Base-by-base conservation (phyloP, 257 asterid genomes). In the Leonotis leonurus region DNA sequence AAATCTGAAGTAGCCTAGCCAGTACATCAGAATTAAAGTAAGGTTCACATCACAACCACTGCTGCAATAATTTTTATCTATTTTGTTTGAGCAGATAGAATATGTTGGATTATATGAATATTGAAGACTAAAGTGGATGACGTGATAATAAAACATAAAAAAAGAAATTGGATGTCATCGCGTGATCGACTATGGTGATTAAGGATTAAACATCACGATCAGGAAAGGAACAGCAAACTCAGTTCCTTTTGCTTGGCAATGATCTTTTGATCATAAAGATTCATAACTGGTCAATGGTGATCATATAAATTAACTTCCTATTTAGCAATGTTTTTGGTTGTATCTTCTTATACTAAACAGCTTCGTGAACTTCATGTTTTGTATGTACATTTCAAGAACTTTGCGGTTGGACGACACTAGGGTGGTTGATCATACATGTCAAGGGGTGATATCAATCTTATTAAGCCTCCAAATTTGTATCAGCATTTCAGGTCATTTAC, bases 391-490 rank as follows among this genome's bases (percentile, higher is more conserved):
- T 16, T 57, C 58, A 59, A 50, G 21, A 29, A 27, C 56, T 5
- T 35, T 14, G 41, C 26, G 59, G 26, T 51, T 7, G 56, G 17
- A 10, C 1, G 54, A 56, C 56, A 57, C 50, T 25, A 55, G 16
- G 27, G 43, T 56, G 18, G 56, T 46, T 55, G 45, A 44, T 54
- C 57, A 29, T 32, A 12, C 64, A 40, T 51, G 55, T 29, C 36
- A 6, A 9, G 36, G 62, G 49, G 48, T 50, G 17, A 0, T 65
- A 65, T 50, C 60, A 40, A 33, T 30, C 46, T 57, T 30, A 40
- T 32, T 1, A 40, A 26, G 46, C 59, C 67, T 67, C 57, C 36
- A 55, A 29, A 48, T 12, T 20, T n/a, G 25, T 49, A 65, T 64
- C 66, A 58, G 69, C 45, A 35, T 25, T 62, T 43, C 33, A 29